Evolutionary conservation across 2,329 filamentous ascomycete species (phyloP), one percentile per base, ranked within the genome.

Genomic region (Balansia obtecta): DNA sequence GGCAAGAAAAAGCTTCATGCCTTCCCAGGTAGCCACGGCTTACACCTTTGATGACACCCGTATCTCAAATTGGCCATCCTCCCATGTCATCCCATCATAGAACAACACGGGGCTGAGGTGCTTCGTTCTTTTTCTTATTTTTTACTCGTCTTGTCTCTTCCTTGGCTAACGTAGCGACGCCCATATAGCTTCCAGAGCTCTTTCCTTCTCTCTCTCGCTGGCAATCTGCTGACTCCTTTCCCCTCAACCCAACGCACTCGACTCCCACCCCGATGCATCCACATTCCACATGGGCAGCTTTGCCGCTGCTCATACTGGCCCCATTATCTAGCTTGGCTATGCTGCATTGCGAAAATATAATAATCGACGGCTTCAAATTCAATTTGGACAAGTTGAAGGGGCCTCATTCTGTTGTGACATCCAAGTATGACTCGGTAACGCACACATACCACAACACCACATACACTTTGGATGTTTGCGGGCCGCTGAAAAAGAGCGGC

Each of bases 381-480:
- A 74, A 89, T 65, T 71, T 91, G 32, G 70, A 71, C 27, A 65
- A 72, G 55, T 75, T 90, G 8, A 72, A 69, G 6, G 86, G 85
- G 1, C 82, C 84, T 34, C 84, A 85, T 63, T 79, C 81, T 0
- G 81, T 88, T 38, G 74, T 87, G 50, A 79, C 79, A 46, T 72
- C 70, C 60, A 72, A 72, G 57, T 71, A 73, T 55, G 66, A 74
- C 34, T 73, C 74, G 18, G 74, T 71, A 15, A 71, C 72, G 15
- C 71, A 78, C 30, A 73, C 72, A 53, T 61, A 67, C 48, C 57
- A 58, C 51, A 93, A 93, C 65, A 88, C 82, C 27, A 91, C 87
- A 42, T 94, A 88, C 65, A 90, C 86, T 1, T 63, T 94, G 51
- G 85, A 94, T 60, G 73, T 94, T 46, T 95, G 88, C 69, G 68